A percentile compares a stretch with the other conserved stretches of the same genome.
phyloP scores from a whole-genome alignment of 2,329 filamentous ascomycete species.

The Cyphellophora europaea region DNA sequence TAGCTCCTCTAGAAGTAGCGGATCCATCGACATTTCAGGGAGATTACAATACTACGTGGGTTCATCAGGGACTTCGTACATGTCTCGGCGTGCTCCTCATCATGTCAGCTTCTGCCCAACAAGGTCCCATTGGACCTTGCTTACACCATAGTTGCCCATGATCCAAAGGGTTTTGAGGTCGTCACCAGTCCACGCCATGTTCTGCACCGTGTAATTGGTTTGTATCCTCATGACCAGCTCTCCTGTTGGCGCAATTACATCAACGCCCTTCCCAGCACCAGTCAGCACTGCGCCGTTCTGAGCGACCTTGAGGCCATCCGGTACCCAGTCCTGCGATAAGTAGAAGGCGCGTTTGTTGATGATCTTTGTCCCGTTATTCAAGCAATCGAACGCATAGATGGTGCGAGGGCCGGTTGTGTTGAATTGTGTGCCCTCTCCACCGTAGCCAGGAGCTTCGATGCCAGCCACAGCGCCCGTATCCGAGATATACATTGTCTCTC shows the following conservation, averaged over 20 bases:
- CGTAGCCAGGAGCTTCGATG: slow-evolving; percentile 21
- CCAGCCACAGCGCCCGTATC: slow-evolving; percentile 26
- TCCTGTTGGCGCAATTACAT: slow-evolving; percentile 30
- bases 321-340: slow-evolving; percentile 28
- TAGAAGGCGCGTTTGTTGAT: slow-evolving; percentile 31
- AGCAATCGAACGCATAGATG: slow-evolving; percentile 30
- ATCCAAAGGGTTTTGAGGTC: slow-evolving; percentile 32
- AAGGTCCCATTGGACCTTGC: slow-evolving; percentile 29
- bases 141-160: slow-evolving; percentile 29
- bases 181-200: slow-evolving; percentile 33
- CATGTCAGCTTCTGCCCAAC: slow-evolving; percentile 22
- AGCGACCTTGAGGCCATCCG: slow-evolving; percentile 34
- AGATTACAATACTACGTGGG: too few relatives aligned
- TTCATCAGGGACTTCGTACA: too few relatives aligned
- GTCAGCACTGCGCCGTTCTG: slow-evolving; percentile 32
- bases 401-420: slow-evolving; percentile 12
- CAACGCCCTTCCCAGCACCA: slow-evolving; percentile 29
- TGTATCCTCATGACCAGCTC: slow-evolving; percentile 29
- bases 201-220: slow-evolving; percentile 36
- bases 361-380: slow-evolving; percentile 25
- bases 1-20: too few relatives aligned
- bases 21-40: too few relatives aligned
- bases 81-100: background rate
- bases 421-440: slow-evolving; percentile 9
- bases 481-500: slow-evolving; percentile 29